Evolutionary conservation across 192 early-diverging fungal species (phyloP), one percentile per base, ranked within the genome.

Genomic region (Coemansia asiatica): DNA sequence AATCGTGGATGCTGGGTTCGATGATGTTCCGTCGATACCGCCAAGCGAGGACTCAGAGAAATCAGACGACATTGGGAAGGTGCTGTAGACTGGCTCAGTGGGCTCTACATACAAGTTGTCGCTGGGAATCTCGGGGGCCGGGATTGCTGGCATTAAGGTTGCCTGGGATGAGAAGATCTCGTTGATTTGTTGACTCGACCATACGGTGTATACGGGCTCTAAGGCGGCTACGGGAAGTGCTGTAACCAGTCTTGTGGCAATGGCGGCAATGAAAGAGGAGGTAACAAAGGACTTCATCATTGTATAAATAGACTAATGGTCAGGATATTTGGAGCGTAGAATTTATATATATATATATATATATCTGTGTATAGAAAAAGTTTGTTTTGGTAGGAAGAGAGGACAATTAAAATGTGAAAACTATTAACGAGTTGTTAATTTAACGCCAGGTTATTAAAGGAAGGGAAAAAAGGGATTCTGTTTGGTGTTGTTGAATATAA

Each of bases 221-320:
- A 10, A 6, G 13, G 35, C 6, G 13, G 35, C 8, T 10, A 36
- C 35, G 35, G 35, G 35, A 12, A 36, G 35, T 36, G 35, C 35
- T 10, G 35, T 36, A 12, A 12, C 35, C 15, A 28, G 25, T 31
- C 28, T 6, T 10, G 0, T 12, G 49, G 6, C 49, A 50, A 50
- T 50, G 49, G 28, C 18, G 8, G 22, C n/a, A 18, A 50, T 8
- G 18, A 50, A 16, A 22, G 48, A 8, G 48, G 48, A 50, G 18
- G 18, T 18, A 16, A 50, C 16, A 22, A 48, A 13, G 23, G 12
- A 50, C 31, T 51, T 50, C 61, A 63, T 63, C 2, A 33, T 63
- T 21, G 26, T 35, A 21, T 4, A 21, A 51, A 18, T n/a, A n/a
- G n/a, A n/a, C n/a, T n/a, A n/a, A n/a, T n/a, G n/a, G n/a, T n/a